Base-by-base conservation (phyloP, 495 filamentous ascomycete genomes). In the Daldinia childiae region DNA sequence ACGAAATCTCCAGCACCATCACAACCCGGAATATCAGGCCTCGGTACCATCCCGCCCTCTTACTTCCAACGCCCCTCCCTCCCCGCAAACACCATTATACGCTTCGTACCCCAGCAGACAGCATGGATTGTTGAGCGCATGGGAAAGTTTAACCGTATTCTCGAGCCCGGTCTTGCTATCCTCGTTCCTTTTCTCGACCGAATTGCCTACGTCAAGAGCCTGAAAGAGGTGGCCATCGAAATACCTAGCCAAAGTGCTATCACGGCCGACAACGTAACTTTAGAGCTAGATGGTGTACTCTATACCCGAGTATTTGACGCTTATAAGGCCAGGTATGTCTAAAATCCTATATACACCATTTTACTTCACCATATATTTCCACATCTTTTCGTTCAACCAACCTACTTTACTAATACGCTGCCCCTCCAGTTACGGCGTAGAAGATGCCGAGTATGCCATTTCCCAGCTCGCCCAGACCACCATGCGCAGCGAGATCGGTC, bases 41-140 rank as follows among this genome's bases (percentile, higher is more conserved):
- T 73, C 60, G 71, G 77, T 21, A 71, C 69, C 66, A 50, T 79
- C n/a, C 84, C 84, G 60, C 80, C 83, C 8, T 83, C 84, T 21
- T 89, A 89, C 76, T 89, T 89, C 79, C 84, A 87, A 62, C 82
- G 82, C 58, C 80, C 84, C 34, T 84, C 84, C 15, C 84, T 97
- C 27, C 95, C 95, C 24, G 91, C 94, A 62, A 99, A 98, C 82
- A 98, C 96, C 26, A 85, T 99, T 72, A 86, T 99, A 69, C 93
- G 94, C 62, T 99, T 99, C 83, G 96, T 99, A 29, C 95, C 96
- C 9, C 96, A 99, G 80, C 95, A 98, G 83, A 97, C 95, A 62
- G 96, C 95, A 83, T 99, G 96, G 96, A 93, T 99, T 65, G 95
- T 99, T 41, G 96, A 99, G 83, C 93, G 95, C 68, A 99, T 99